Base-by-base conservation (phyloP, 202 grass and related monocot genomes). In the Sporobolus alterniflorus region DNA sequence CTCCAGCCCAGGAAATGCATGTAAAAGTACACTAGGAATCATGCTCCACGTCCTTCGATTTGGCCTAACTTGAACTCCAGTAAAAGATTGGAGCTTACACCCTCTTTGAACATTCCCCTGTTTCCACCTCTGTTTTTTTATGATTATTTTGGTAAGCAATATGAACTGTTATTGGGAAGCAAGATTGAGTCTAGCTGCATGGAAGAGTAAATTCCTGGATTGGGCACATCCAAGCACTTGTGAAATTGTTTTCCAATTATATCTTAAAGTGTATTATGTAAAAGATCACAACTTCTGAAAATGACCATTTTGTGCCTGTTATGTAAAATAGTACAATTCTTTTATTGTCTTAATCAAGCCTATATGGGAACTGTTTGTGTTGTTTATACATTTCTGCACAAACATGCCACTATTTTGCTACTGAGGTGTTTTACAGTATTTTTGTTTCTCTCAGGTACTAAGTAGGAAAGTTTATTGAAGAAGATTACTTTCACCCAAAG, bases 401-500 rank as follows among this genome's bases (percentile, higher is more conserved):
- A 41, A 70, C 20, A 16, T 11, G 0, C 22, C 1, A 18, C 49
- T 30, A 24, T 34, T 68, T 79, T 20, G 1, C 14, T 29, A 61
- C 1, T 22, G 6, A 4, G 1, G 11, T 64, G 68, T 11, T 55
- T 78, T 40, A 50, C 82, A 57, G 24, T 85, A 30, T 44, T 8
- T 78, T 34, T 76, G 13, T 33, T 70, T 77, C 52, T 86, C 15
- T 82, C 60, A 99, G 96, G 91, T 99, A 52, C 67, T 99, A 82
- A 87, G 87, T 46, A 93, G 93, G 64, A 96, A 99, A 86, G 96
- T 78, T 68, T 77, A 77, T 30, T 87, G 96, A 85, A 96, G 91
- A 56, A 99, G 96, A 78, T 82, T 99, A 46, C 89, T 99, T 69
- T 99, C 96, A 73, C 96, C 96, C 65, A 91, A 93, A 81, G 96